These are phyloP conservation scores for Cyclostephanos tholiformis DNA, from an alignment of 108 stramenopile genomes.

Conservation along the genomic window DNA sequence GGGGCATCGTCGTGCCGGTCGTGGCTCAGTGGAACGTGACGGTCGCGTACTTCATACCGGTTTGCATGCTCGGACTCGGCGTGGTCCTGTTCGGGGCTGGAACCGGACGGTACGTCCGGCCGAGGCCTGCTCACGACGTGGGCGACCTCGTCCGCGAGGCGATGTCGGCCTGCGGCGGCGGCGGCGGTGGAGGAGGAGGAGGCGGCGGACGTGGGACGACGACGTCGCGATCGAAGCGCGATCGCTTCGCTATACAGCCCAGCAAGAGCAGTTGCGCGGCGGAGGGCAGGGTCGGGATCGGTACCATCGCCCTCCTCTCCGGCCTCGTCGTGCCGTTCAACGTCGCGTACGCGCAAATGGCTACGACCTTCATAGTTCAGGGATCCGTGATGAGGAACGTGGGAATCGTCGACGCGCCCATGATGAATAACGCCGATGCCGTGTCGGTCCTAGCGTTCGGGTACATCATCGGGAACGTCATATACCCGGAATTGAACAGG, in stretches of 20 bases:
- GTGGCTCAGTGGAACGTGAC: constrained; percentile 75
- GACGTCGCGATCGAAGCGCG: constrained; percentile 8
- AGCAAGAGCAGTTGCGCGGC: constrained; percentile 2
- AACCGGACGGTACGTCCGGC: constrained; percentile 64
- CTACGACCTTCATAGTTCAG: constrained; percentile 84
- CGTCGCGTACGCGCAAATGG: constrained; percentile 88
- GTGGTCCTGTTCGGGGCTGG: constrained; percentile 67
- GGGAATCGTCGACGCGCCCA: constrained; percentile 76
- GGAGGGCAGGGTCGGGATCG: constrained; percentile 39
- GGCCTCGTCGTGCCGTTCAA: constrained; percentile 79
- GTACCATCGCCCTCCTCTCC: constrained; percentile 56
- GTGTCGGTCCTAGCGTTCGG: constrained; percentile 76
- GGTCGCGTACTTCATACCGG: constrained; percentile 80
- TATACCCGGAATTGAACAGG: constrained; percentile 70
- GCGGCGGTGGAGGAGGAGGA: neutral
- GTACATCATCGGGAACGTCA: constrained; percentile 57
- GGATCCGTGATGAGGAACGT: constrained; percentile 81
- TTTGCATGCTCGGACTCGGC: constrained; percentile 63
- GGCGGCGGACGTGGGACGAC: constrained; percentile 2
- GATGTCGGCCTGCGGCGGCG: neutral
- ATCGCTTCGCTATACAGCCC: constrained; percentile 8
- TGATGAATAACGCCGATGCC: constrained; percentile 81
- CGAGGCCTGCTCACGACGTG: constrained; percentile 41
- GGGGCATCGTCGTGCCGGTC: constrained; percentile 76
- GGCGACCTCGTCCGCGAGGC: constrained; percentile 20